phyloP scores from a whole-genome alignment of 2,329 filamentous ascomycete species.

The Penicillium sp. region DNA sequence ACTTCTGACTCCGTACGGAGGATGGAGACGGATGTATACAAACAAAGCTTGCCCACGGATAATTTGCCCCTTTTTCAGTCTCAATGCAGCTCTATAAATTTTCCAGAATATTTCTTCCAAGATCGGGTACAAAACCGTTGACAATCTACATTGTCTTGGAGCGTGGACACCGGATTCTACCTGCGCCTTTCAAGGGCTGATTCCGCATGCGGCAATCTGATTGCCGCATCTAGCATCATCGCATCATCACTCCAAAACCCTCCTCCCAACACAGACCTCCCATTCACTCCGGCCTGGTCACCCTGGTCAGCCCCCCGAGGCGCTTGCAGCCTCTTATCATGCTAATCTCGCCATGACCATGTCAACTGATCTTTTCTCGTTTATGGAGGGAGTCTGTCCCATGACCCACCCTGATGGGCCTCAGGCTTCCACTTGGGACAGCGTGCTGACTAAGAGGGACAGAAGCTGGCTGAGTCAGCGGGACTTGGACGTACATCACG shows the following conservation, averaged over 20 bases:
- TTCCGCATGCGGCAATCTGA: slow-evolving; percentile 31
- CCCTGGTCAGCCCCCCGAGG: not conserved
- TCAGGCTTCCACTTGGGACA: not conserved
- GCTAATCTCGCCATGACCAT: slow-evolving; percentile 11
- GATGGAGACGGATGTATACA: not conserved
- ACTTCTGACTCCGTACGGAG: not conserved
- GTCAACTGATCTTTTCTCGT: slow-evolving; percentile 22
- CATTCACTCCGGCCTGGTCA: not conserved
- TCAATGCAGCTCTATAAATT: slow-evolving; percentile 17
- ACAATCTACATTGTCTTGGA: slow-evolving; percentile 2
- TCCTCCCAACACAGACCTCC: not conserved
- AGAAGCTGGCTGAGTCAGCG: not conserved
- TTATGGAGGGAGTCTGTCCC: not conserved
- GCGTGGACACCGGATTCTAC: slow-evolving; percentile 15
- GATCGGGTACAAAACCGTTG: not conserved
- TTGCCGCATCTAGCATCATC: slow-evolving; percentile 30
- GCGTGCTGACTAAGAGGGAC: not conserved
- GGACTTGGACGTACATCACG: slow-evolving; percentile 1
- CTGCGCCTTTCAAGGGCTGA: not conserved
- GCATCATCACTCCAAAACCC: slow-evolving; percentile 20
- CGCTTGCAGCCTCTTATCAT: slow-evolving; percentile 2
- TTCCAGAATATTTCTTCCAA: not conserved
- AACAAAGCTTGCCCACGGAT: slow-evolving; percentile 3
- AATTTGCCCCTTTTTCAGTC: slow-evolving; percentile 22
- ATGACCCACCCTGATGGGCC: slow-evolving; percentile 10